Evolutionary conservation across 2,329 filamentous ascomycete species (phyloP), one percentile per base, ranked within the genome.

Genomic region (Diaporthe vexans): DNA sequence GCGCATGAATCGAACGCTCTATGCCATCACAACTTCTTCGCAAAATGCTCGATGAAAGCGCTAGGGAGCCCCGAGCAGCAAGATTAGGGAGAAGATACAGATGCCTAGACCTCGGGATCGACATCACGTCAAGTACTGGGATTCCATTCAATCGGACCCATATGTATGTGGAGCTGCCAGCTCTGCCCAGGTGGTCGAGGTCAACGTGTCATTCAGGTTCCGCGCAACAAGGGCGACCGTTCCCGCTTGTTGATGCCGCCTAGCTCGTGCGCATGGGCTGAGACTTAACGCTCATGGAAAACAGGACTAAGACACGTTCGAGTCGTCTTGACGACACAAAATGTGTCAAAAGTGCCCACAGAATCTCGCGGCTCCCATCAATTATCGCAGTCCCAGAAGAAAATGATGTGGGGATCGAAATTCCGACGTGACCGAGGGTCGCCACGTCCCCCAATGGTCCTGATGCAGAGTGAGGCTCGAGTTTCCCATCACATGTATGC

Each of bases 141-240:
- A 67, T 51, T 51, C 10, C 6, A 24, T 51, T 24, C 21, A 26
- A 33, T 43, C 40, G 61, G 43, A 67, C 61, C 61, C 61, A 67
- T 48, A 35, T 17, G 29, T 24, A 19, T 52, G 61, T 67, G 61
- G 61, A 67, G 61, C 46, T 24, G 61, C n/a, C 61, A 51, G 26
- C 21, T 33, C 7, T 24, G 35, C 35, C 35, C 10, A 37, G 11
- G 35, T 37, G 21, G 46, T 21, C 48, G 29, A 37, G n/a, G 43
- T 26, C 61, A 51, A 67, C 61, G 61, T 67, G 46, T 67, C 46
- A 52, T 51, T 52, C 61, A 29, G 61, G 35, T 52, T 67, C 61
- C 29, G 61, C 61, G 7, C 43, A 37, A 35, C 46, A 67, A 52
- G 43, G 21, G 59, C 59, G 59, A 48, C 40, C 26, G 59, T 46